Conservation (phyloP, 306 rosid genomes). For the Dryas alaskensis region DNA sequence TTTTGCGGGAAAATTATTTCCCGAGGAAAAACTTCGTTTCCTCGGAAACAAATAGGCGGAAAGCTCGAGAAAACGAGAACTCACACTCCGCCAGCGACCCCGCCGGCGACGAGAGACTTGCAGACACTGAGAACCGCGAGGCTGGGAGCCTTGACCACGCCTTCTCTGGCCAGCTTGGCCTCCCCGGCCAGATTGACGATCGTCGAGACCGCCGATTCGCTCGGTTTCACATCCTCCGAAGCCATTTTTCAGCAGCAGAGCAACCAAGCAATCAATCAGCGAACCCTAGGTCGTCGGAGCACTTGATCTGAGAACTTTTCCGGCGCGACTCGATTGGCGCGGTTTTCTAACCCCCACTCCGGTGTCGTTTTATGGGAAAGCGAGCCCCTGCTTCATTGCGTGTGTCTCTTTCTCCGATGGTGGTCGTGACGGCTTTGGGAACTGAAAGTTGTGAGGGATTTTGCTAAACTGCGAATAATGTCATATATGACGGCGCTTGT, state of each 20-base stretch:
- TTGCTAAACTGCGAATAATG: not conserved
- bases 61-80: slow-evolving; percentile 39
- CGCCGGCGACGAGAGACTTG: slow-evolving; percentile 94
- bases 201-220: slow-evolving; percentile 76
- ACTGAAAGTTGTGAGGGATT: slow-evolving; percentile 1
- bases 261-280: not conserved
- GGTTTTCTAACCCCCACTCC: not conserved
- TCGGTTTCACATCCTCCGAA: slow-evolving; percentile 85
- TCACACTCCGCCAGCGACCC: slow-evolving; percentile 99
- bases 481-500: slow-evolving; percentile 21
- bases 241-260: slow-evolving; percentile 47
- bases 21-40: not conserved
- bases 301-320: not conserved
- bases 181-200: slow-evolving; percentile 89
- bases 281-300: slow-evolving; percentile 26
- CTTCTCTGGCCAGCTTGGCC: slow-evolving; percentile 88
- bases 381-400: slow-evolving; percentile 12
- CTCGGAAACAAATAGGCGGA: not conserved
- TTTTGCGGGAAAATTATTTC: not conserved
- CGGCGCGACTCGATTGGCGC: slow-evolving; percentile 19
- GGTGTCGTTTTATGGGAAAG: slow-evolving; percentile 20
- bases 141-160: slow-evolving; percentile 67
- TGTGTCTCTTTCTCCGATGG: not conserved
- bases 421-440: slow-evolving; percentile 17
- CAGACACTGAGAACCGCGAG: slow-evolving; percentile 63